Conservation (phyloP, 2,329 filamentous ascomycete species). For the Sarocladiaceae sp. region DNA sequence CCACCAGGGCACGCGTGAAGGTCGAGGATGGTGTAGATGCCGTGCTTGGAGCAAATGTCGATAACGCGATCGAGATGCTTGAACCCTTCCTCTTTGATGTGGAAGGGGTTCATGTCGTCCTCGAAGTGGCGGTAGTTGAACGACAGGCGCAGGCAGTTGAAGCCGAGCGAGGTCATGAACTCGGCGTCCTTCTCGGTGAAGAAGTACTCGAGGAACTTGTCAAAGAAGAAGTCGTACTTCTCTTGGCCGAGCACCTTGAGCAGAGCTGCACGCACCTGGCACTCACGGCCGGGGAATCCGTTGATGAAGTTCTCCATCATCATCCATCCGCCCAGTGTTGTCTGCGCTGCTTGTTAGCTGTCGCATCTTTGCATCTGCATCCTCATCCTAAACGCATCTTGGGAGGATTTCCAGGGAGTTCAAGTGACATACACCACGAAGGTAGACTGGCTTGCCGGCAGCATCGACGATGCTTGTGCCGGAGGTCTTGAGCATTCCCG, state of each 20-base stretch:
- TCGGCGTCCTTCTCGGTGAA: conserved; percentile 51
- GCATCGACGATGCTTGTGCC: conserved; percentile 33
- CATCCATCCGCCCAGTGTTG: conserved; percentile 23
- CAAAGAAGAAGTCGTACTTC: conserved; percentile 54
- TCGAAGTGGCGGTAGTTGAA: conserved; percentile 54
- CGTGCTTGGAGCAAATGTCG: conserved; percentile 36
- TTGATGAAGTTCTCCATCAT: conserved; percentile 57
- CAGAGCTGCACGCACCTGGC: conserved; percentile 47
- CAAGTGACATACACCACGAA: conserved; percentile 24
- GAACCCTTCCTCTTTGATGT: conserved; percentile 42
- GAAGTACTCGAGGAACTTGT: conserved; percentile 50
- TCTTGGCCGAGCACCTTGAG: conserved; percentile 46
- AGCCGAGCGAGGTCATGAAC: conserved; percentile 47
- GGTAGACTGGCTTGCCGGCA: conserved; percentile 35
- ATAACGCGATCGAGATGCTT: conserved; percentile 42
- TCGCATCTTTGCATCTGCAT: not conserved
- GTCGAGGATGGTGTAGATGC: conserved; percentile 39
- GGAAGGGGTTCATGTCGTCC: conserved; percentile 43
- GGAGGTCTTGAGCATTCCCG: conserved; percentile 19
- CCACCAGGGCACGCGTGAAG: conserved; percentile 38
- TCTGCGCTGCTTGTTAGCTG: conserved; percentile 10
- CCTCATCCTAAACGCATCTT: not conserved
- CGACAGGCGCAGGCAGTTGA: conserved; percentile 51
- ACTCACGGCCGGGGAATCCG: conserved; percentile 53
- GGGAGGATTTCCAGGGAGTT: not conserved